Conservation (phyloP, 257 asterid species). For the Primulina tabacum region DNA sequence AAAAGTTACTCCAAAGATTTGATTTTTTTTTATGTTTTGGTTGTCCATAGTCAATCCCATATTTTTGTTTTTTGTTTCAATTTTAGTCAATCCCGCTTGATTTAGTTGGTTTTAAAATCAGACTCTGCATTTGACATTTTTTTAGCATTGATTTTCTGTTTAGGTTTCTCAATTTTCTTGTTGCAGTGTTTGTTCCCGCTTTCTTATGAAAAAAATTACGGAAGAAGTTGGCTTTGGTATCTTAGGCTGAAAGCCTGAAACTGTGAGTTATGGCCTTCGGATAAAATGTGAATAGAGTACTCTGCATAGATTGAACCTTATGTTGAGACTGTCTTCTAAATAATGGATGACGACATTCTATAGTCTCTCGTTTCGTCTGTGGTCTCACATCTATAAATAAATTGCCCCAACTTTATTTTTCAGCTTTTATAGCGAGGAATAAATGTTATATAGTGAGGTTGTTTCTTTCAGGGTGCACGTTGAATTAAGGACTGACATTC, state of each 20-base stretch:
- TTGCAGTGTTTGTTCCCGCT: too few species aligned
- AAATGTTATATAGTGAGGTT: conserved; percentile 5
- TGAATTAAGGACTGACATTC: conserved; percentile 17
- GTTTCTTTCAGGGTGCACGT: conserved; percentile 20
- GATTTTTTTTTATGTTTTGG: background rate
- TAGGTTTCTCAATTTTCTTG: background rate
- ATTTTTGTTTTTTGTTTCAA: too few species aligned
- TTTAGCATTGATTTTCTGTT: background rate
- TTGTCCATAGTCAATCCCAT: too few species aligned
- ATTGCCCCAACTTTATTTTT: background rate
- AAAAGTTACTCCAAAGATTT: background rate
- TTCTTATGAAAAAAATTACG: too few species aligned
- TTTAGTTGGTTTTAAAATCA: background rate
- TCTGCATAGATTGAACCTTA: background rate
- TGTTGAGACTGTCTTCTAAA: background rate
- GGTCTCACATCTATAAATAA: background rate
- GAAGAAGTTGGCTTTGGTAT: too few species aligned
- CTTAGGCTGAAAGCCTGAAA: background rate
- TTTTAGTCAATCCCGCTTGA: too few species aligned
- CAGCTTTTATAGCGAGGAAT: conserved; percentile 9
- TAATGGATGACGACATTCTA: background rate
- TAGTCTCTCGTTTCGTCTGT: background rate
- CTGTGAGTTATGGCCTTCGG: background rate
- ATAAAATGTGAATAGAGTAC: background rate
- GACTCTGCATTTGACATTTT: background rate